Evolutionary conservation across 352 stramenopile genomes (phyloP).

Genomic region (Globisporangium nagaii): DNA sequence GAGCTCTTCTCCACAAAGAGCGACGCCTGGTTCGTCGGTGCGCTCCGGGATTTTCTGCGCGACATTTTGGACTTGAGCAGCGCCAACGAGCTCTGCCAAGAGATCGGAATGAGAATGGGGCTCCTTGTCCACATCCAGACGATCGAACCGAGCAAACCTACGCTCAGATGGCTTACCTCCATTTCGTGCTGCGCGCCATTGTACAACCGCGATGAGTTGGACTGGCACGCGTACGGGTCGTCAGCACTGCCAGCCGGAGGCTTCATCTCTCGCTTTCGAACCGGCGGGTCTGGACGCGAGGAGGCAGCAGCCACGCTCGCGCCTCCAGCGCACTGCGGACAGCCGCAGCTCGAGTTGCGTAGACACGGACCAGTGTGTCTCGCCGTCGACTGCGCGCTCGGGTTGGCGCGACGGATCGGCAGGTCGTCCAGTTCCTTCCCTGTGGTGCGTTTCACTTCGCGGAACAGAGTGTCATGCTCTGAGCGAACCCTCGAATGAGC

Average conservation of each 20-base stretch:
- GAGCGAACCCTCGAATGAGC: conserved; percentile 3
- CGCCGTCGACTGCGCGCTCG: neutral
- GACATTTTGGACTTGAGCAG: conserved; percentile 84
- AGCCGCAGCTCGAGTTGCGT: conserved; percentile 65
- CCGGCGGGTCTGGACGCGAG: conserved; percentile 18
- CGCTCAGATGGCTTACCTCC: conserved; percentile 21
- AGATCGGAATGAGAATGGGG: too few relatives aligned
- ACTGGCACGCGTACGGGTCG: conserved; percentile 22
- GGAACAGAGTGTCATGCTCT: conserved; percentile 80
- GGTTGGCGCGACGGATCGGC: conserved; percentile 26
- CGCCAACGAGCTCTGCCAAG: conserved; percentile 63
- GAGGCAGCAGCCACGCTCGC: conserved; percentile 6
- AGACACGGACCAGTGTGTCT: conserved; percentile 46
- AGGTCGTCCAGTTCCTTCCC: conserved; percentile 63
- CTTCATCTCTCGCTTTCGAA: conserved; percentile 31
- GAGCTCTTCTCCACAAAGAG: conserved; percentile 58
- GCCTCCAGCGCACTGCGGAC: conserved; percentile 48
- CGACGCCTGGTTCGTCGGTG: conserved; percentile 62
- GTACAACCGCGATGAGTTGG: conserved; percentile 23
- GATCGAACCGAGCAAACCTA: neutral
- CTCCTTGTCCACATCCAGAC: too few relatives aligned
- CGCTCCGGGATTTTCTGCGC: conserved; percentile 58
- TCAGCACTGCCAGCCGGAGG: conserved; percentile 1
- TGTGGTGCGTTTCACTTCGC: conserved; percentile 75
- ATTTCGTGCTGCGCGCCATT: conserved; percentile 33